A percentile compares a stretch with the other conserved stretches of the same genome.
These are phyloP conservation scores for Hirsutella rhossiliensis DNA, from an alignment of 2,329 filamentous ascomycete genomes.

Conservation along the genomic window DNA sequence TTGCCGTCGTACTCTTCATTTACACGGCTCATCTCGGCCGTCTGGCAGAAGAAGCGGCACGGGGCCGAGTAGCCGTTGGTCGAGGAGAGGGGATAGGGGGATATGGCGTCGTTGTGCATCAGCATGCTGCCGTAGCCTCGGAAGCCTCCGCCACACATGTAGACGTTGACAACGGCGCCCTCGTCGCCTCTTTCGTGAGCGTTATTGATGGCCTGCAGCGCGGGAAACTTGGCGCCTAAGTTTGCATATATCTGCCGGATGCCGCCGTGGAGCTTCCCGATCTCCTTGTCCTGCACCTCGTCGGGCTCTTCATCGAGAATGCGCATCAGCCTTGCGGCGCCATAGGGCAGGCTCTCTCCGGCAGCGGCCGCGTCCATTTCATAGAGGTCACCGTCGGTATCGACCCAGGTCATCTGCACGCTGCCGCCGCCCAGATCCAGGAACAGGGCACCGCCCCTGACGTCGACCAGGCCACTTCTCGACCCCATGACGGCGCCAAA, in stretches of 20 bases:
- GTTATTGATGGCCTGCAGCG: conserved; percentile 28
- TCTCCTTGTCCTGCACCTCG: conserved; percentile 31
- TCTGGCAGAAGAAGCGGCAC: conserved; percentile 46
- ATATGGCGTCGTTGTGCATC: conserved; percentile 62
- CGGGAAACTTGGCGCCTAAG: conserved; percentile 35
- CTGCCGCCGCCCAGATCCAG: conserved; percentile 75
- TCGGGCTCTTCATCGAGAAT: conserved; percentile 30
- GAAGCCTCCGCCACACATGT: conserved; percentile 83
- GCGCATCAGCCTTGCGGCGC: conserved; percentile 43
- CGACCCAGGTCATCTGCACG: conserved; percentile 53
- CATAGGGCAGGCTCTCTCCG: conserved; percentile 48
- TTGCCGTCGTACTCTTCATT: conserved; percentile 40
- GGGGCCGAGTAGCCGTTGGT: conserved; percentile 67
- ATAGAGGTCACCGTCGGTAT: conserved; percentile 34
- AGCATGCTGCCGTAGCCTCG: conserved; percentile 83
- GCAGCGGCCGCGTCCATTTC: conserved; percentile 39
- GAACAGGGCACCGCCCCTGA: conserved; percentile 56
- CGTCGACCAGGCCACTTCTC: conserved; percentile 56
- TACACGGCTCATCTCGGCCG: conserved; percentile 35
- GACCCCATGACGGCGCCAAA: conserved; percentile 71
- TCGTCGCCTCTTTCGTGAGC: conserved; percentile 19
- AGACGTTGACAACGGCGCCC: conserved; percentile 49
- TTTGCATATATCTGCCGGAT: conserved; percentile 48
- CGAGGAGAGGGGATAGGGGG: conserved; percentile 72
- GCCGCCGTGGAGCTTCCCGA: conserved; percentile 40